A percentile compares a stretch with the other conserved stretches of the same genome.
These are phyloP conservation scores for Rhododendron kiyosumense DNA, from an alignment of 148 eudicot species.

Conservation along the genomic window DNA sequence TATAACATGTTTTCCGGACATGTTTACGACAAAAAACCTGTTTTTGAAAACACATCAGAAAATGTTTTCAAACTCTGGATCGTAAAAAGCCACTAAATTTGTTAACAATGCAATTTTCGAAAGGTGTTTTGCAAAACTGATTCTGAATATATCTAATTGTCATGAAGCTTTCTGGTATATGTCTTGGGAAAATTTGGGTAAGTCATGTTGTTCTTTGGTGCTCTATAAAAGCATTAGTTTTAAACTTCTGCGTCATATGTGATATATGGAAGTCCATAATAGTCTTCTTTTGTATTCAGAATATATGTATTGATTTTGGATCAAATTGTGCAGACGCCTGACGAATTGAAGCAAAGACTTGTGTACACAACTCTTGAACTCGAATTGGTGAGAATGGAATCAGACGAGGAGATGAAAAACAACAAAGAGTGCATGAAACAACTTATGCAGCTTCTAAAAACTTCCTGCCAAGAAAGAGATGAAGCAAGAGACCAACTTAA, in stretches of 20 bases:
- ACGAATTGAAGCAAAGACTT: neutral
- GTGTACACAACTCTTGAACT: neutral
- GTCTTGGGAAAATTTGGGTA: neutral
- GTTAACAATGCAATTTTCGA: neutral
- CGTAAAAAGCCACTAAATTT: neutral
- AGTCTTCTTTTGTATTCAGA: neutral
- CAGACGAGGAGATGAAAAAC: neutral
- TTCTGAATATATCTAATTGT: neutral
- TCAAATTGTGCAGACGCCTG: neutral
- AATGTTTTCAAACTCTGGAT: neutral
- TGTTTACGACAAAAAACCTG: neutral
- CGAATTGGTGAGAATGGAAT: neutral
- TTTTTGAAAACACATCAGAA: neutral
- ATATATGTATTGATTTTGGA: neutral
- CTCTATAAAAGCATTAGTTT: neutral
- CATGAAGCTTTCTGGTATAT: neutral
- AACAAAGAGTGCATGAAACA: neutral
- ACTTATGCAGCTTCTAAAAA: neutral
- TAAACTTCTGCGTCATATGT: neutral
- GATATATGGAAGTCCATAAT: neutral
- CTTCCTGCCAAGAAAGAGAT: neutral
- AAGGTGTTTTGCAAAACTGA: neutral
- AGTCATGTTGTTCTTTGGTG: neutral
- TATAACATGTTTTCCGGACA: neutral
- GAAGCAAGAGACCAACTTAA: conserved; percentile 1